Base-by-base conservation (phyloP, 371 early-diverging fungal genomes). In the Apophysomyces sp. region DNA sequence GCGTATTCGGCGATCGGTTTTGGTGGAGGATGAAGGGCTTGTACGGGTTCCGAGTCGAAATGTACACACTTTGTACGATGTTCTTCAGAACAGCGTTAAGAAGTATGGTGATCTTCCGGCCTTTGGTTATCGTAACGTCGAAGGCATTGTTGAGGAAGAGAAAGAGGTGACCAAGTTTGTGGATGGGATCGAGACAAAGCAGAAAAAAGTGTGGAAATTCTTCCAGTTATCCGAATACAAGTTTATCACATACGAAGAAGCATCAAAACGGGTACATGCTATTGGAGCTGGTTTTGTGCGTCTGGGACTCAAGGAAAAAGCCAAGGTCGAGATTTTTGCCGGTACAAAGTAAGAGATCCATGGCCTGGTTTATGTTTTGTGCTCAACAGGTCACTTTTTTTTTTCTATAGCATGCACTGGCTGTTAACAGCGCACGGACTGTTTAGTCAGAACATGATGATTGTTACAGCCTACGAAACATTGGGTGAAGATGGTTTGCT, bases 401-500 rank as follows among this genome's bases (percentile, higher is more conserved):
- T 1, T 18, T 21, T 30, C 13, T 55, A n/a, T 76, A 89, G 89
- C 69, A 84, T 85, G 58, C 84, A 90, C 65, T 94, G 92, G 93
- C 74, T 89, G 63, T 65, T 90, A 55, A 68, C 86, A 15, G 86
- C 91, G 21, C 87, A 89, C 65, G 86, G 83, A 62, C 72, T 80
- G 39, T 93, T 87, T 68, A 79, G 88, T n/a, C 93, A 92, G 72
- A 73, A 72, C 57, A 78, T 91, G 58, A 84, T 87, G 36, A 88
- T 93, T 70, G 89, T 92, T 31, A 94, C 95, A 28, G 92, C 92
- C 11, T 93, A 94, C 72, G 94, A 92, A 53, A 93, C 94, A 11
- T 84, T 97, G 39, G 97, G 97, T 26, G 89, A 88, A 62, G 94
- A 92, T 4, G 95, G 94, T 34, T 84, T 93, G 24, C 63, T 87